Evolutionary conservation across 2,329 filamentous ascomycete species (phyloP), one percentile per base, ranked within the genome.

Genomic region (Colletotrichum eleusines): DNA sequence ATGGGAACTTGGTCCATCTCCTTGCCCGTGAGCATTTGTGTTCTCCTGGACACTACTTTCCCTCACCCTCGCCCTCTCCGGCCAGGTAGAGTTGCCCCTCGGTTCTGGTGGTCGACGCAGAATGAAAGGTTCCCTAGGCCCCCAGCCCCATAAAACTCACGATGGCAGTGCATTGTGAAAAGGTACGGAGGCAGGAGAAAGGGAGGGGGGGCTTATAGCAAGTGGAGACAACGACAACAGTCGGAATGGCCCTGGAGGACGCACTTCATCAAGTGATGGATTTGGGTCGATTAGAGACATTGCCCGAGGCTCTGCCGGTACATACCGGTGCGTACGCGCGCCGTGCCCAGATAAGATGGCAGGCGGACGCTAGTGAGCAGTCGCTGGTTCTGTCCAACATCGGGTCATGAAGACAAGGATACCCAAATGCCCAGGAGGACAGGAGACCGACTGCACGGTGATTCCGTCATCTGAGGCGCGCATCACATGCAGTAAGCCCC

Each of bases 261-360:
- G 67, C 40, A 50, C 57, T 57, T 44, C 44, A 62, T 57, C 57
- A 71, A 63, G 68, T 33, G 18, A 63, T 54, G 63, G 63, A 33
- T n/a, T n/a, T n/a, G n/a, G 6, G 44, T 42, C 35, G 35, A 48
- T 50, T 35, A 51, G 58, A 57, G 58, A 44, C 46, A 46, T 44
- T 63, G 57, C 57, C 68, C 51, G 68, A 67, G 51, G 51, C 68
- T 71, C 63, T 63, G 58, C 63, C 58, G 68, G 42, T 48, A 23
- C 58, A 44, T n/a, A n/a, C n/a, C n/a, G 46, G 63, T 58, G 58
- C 44, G 18, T 61, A 50, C 12, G 28, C 48, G 31, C 58, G n/a
- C 44, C 58, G 44, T 38, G n/a, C n/a, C n/a, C 16, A 61, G 44
- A 40, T 42, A 4, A 50, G 33, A 50, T 61, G n/a, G 31, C 31